These are phyloP conservation scores for Monoraphidium neglectum DNA, from an alignment of 139 green algal species.

Conservation along the genomic window DNA sequence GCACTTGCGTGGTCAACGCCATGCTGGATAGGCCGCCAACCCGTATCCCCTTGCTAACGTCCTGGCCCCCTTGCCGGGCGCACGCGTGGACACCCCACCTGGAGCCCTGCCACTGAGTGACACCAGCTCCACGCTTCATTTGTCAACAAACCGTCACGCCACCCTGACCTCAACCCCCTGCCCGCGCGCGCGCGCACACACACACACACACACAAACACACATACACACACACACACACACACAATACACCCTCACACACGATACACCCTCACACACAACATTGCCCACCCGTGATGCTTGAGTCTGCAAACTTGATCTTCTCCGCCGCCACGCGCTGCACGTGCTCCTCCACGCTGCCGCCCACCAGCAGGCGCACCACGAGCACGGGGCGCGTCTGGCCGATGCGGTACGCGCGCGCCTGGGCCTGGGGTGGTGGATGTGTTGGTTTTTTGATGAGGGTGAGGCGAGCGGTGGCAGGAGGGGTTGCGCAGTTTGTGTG, in stretches of 20 bases:
- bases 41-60: too few species aligned
- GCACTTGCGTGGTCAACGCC: too few species aligned
- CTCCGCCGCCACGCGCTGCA: slow-evolving; percentile 66
- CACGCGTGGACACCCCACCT: too few species aligned
- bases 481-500: too few species aligned
- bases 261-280: neutral
- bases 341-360: slow-evolving; percentile 80
- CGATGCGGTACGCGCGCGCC: slow-evolving; percentile 94
- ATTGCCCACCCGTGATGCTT: slow-evolving; percentile 56
- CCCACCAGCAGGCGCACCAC: slow-evolving; percentile 78
- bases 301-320: slow-evolving; percentile 79
- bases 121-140: neutral
- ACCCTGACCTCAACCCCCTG: neutral
- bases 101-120: neutral
- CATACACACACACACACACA: slow-evolving; percentile 19
- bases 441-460: too few species aligned
- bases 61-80: too few species aligned
- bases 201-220: neutral
- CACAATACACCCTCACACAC: neutral
- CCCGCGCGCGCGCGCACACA: neutral
- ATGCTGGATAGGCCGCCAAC: too few species aligned
- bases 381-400: slow-evolving; percentile 67
- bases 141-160: neutral
- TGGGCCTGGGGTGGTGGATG: slow-evolving; percentile 78
- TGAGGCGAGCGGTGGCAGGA: too few species aligned